Evolutionary conservation across 2,329 filamentous ascomycete genomes (phyloP).

Genomic region (Fusarium circinatum): DNA sequence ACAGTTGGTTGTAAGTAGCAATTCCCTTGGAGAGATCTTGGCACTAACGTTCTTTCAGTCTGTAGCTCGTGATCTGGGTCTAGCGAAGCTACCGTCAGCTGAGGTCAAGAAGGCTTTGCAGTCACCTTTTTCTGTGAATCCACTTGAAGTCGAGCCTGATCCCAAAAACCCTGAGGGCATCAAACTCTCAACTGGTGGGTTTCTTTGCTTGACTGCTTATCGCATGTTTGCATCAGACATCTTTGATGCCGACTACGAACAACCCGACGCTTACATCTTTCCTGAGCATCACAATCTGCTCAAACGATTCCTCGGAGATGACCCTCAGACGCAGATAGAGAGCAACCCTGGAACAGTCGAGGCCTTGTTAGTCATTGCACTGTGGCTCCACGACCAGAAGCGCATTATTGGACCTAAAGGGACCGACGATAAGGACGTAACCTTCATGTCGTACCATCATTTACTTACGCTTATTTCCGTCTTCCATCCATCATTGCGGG

Average conservation of each 20-base stretch:
- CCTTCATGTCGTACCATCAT: slow-evolving; percentile 71
- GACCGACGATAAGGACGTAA: slow-evolving; percentile 50
- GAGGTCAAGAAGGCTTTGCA: slow-evolving; percentile 59
- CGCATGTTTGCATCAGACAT: slow-evolving; percentile 71
- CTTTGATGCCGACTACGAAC: slow-evolving; percentile 65
- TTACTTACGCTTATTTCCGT: slow-evolving; percentile 66
- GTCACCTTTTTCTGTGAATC: slow-evolving; percentile 55
- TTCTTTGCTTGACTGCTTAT: slow-evolving; percentile 69
- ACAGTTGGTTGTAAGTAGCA: slow-evolving; percentile 70
- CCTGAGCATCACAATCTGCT: slow-evolving; percentile 68
- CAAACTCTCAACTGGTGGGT: slow-evolving; percentile 67
- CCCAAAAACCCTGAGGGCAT: slow-evolving; percentile 61
- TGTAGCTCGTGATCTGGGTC: slow-evolving; percentile 70
- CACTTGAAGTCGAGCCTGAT: slow-evolving; percentile 59
- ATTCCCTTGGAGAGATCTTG: background rate
- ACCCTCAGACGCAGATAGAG: slow-evolving; percentile 60
- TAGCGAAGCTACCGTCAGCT: slow-evolving; percentile 57
- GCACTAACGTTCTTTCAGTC: slow-evolving; percentile 55
- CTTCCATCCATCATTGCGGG: slow-evolving; percentile 64
- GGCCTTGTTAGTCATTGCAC: slow-evolving; percentile 67
- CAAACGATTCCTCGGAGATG: slow-evolving; percentile 62
- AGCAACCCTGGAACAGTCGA: slow-evolving; percentile 66
- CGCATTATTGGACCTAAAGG: slow-evolving; percentile 49
- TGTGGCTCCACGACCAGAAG: slow-evolving; percentile 66
- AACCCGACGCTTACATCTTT: slow-evolving; percentile 66